Conservation (phyloP, 1,139 yeast genomes). For the Candida tropicalis region DNA sequence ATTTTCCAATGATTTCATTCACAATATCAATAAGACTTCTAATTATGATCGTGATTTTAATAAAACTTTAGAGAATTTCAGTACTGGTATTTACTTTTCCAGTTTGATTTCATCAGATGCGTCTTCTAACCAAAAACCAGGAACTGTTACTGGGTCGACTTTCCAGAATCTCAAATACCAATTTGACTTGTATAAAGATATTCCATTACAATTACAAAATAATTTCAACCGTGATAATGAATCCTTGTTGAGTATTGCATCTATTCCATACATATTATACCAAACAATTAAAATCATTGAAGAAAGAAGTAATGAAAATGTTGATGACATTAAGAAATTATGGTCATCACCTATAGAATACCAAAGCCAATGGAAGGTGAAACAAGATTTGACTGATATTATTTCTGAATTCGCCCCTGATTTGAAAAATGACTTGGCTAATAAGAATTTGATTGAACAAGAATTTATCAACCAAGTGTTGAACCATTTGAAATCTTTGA, state of each 20-base stretch:
- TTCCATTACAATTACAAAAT: conserved; percentile 38
- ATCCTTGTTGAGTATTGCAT: conserved; percentile 28
- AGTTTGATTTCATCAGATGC: conserved; percentile 31
- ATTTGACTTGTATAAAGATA: conserved; percentile 45
- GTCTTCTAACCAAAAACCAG: conserved; percentile 18
- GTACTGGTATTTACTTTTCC: conserved; percentile 48
- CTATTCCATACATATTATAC: conserved; percentile 39
- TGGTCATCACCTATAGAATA: conserved; percentile 41
- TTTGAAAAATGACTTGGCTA: conserved; percentile 18
- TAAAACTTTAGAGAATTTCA: conserved; percentile 26
- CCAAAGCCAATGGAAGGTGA: conserved; percentile 38
- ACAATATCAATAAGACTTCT: conserved; percentile 28
- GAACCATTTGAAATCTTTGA: conserved; percentile 11
- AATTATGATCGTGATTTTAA: conserved; percentile 33
- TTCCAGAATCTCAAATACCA: conserved; percentile 43
- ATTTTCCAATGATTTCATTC: conserved; percentile 29
- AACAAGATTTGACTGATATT: conserved; percentile 30
- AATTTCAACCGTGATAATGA: conserved; percentile 6
- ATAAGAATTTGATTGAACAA: conserved; percentile 26
- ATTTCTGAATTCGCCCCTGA: conserved; percentile 25
- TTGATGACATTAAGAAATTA: conserved; percentile 11
- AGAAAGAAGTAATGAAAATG: conserved; percentile 14
- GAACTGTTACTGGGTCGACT: conserved; percentile 18
- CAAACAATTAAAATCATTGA: conserved; percentile 27
- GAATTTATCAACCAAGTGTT: conserved; percentile 26